These are phyloP conservation scores for Yamadazyma siamensis DNA, from an alignment of 1,139 yeast species.

Conservation along the genomic window DNA sequence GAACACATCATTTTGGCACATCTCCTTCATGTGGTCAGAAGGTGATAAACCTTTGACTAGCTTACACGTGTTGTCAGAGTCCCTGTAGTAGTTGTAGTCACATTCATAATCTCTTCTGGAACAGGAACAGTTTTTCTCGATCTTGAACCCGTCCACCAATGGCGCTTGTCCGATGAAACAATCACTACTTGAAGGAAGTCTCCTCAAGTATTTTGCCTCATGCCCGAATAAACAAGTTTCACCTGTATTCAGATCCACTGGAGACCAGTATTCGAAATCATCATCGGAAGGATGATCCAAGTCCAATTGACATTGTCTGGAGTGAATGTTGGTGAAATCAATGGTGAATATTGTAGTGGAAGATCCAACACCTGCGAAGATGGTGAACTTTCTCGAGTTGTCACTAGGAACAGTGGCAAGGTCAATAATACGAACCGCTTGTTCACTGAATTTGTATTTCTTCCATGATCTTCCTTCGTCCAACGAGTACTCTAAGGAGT, in stretches of 20 bases:
- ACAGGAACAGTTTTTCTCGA: slow-evolving; percentile 73
- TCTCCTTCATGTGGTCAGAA: slow-evolving; percentile 53
- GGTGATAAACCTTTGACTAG: slow-evolving; percentile 71
- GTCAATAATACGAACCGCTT: slow-evolving; percentile 58
- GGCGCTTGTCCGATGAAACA: slow-evolving; percentile 85
- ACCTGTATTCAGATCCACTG: slow-evolving; percentile 60
- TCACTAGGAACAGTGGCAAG: slow-evolving; percentile 91
- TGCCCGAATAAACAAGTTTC: slow-evolving; percentile 87
- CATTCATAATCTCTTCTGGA: slow-evolving; percentile 90
- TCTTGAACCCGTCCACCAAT: slow-evolving; percentile 55
- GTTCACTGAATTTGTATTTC: slow-evolving; percentile 60
- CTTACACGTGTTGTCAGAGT: slow-evolving; percentile 80
- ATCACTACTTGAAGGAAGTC: slow-evolving; percentile 54
- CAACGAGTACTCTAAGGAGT: slow-evolving; percentile 59
- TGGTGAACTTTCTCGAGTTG: slow-evolving; percentile 67
- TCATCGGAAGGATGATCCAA: slow-evolving; percentile 53
- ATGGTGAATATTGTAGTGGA: slow-evolving; percentile 44
- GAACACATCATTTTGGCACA: slow-evolving; percentile 58
- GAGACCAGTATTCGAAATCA: slow-evolving; percentile 85
- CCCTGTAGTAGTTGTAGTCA: slow-evolving; percentile 77
- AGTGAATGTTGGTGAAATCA: slow-evolving; percentile 67
- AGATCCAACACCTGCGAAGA: slow-evolving; percentile 22
- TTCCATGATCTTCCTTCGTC: slow-evolving; percentile 83
- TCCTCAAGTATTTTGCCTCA: slow-evolving; percentile 71
- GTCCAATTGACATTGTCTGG: slow-evolving; percentile 69